A percentile compares a stretch with the other conserved stretches of the same genome.
phyloP scores from a whole-genome alignment of 768 basidiomycete species.

The Artomyces pyxidatus region DNA sequence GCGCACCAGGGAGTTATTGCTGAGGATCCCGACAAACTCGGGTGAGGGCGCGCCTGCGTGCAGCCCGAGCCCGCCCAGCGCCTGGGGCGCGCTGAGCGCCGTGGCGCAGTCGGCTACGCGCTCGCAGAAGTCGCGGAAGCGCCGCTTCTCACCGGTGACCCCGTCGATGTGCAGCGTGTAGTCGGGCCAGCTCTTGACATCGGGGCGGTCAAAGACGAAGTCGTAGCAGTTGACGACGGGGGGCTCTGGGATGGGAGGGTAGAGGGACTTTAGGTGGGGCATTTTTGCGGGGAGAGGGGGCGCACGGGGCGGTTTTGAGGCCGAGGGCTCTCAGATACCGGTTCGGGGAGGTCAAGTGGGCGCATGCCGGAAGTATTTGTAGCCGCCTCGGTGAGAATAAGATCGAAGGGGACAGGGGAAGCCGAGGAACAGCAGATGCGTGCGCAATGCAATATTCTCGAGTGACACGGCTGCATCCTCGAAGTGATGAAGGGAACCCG shows the following conservation, averaged over 20 bases:
- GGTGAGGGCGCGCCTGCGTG: constrained; percentile 6
- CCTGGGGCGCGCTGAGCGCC: constrained; percentile 30
- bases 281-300: too few species aligned
- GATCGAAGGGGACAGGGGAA: too few species aligned
- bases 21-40: constrained; percentile 66
- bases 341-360: too few species aligned
- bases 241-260: neutral
- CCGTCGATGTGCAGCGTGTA: constrained; percentile 50
- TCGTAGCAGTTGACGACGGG: constrained; percentile 5
- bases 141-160: constrained; percentile 36
- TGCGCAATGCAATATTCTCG: too few species aligned
- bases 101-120: constrained; percentile 49
- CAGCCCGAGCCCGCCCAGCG: constrained; percentile 51
- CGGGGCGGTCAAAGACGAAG: neutral
- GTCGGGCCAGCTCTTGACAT: constrained; percentile 36
- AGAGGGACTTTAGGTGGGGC: constrained; percentile 5
- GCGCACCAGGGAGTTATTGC: constrained; percentile 48
- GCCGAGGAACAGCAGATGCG: too few species aligned
- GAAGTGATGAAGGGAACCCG: too few species aligned
- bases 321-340: too few species aligned
- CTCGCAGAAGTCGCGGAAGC: constrained; percentile 41
- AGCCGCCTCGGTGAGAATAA: too few species aligned
- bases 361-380: too few species aligned
- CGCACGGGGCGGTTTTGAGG: too few species aligned
- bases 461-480: too few species aligned